phyloP scores from a whole-genome alignment of 331 rosid species.

The Quercus lobata region DNA sequence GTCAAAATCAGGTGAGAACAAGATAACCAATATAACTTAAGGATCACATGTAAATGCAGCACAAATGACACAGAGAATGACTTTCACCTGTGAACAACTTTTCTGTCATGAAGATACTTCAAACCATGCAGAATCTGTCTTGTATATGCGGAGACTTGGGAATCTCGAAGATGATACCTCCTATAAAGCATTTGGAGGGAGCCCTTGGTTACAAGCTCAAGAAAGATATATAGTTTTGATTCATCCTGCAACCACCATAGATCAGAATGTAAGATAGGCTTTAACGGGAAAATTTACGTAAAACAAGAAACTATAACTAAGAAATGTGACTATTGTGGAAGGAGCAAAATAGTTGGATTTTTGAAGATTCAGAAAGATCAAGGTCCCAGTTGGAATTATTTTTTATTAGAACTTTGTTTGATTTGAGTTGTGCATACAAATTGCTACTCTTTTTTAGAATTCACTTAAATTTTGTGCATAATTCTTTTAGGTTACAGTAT shows the following conservation, averaged over 20 bases:
- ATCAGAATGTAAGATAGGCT: constrained; percentile 16
- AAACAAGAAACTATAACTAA: neutral
- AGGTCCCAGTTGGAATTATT: no score
- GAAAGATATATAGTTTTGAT: constrained; percentile 77
- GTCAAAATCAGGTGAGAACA: neutral
- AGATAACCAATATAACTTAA: neutral
- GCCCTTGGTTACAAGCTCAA: constrained; percentile 88
- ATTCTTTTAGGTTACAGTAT: neutral
- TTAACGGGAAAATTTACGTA: neutral
- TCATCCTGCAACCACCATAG: constrained; percentile 56
- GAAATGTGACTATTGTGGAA: no score
- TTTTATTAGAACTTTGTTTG: no score
- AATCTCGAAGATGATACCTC: constrained; percentile 57
- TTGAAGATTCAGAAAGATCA: no score
- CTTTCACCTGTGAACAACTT: constrained; percentile 85
- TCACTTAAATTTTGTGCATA: neutral
- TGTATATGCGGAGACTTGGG: constrained; percentile 82
- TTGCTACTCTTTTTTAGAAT: no score
- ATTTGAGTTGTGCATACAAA: no score
- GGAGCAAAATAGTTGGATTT: no score
- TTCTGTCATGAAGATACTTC: constrained; percentile 87
- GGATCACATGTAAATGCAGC: constrained; percentile 3
- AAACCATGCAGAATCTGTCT: constrained; percentile 87
- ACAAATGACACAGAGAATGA: constrained; percentile 2
- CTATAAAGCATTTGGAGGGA: constrained; percentile 75